phyloP scores from a whole-genome alignment of 768 basidiomycete genomes.

The Neoboletus magnificus region DNA sequence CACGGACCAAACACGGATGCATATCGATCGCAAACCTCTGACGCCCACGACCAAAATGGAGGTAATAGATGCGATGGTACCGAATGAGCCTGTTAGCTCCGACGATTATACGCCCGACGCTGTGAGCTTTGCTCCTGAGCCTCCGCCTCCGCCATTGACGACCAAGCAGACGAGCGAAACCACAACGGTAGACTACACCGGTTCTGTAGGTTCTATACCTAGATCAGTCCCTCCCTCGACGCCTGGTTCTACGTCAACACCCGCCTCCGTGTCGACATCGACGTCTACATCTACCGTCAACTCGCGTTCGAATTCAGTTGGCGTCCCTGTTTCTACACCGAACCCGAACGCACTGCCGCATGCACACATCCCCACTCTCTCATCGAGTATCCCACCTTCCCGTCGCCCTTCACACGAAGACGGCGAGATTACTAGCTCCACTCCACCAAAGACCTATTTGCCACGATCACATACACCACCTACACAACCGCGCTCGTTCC shows the following conservation, averaged over 20 bases:
- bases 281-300: constrained; percentile 19
- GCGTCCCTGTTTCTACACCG: constrained; percentile 7
- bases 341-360: constrained; percentile 1
- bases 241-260: constrained; percentile 8
- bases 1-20: constrained; percentile 8
- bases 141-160: constrained; percentile 32
- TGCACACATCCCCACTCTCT: neutral
- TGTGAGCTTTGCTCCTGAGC: constrained; percentile 30
- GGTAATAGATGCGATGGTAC: constrained; percentile 21
- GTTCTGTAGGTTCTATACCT: neutral
- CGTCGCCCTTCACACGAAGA: constrained; percentile 47
- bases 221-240: neutral
- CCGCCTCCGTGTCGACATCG: constrained; percentile 21
- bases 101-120: constrained; percentile 21
- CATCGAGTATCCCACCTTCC: constrained; percentile 14
- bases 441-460: constrained; percentile 34
- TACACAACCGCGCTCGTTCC: constrained; percentile 47
- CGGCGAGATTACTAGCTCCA: constrained; percentile 46
- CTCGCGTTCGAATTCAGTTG: constrained; percentile 28
- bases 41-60: constrained; percentile 27
- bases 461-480: constrained; percentile 45
- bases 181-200: neutral
- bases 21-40: constrained; percentile 1
- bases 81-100: constrained; percentile 12
- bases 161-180: constrained; percentile 19